Conservation (phyloP, 192 early-diverging fungal genomes). For the Fimicolochytrium jonesii region DNA sequence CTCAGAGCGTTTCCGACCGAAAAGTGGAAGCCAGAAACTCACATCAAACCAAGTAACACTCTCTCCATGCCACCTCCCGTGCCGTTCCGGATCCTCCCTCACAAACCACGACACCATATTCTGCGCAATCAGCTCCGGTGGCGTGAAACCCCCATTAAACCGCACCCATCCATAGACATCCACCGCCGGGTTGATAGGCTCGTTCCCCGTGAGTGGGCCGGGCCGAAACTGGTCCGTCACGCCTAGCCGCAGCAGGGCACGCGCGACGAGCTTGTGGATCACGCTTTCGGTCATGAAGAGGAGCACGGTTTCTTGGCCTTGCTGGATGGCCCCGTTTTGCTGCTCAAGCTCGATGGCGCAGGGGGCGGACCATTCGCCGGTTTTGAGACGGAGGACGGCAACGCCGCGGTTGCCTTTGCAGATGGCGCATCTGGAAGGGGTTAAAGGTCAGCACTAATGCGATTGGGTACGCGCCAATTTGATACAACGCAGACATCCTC, state of each 20-base stretch:
- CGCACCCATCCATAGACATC: constrained; percentile 48
- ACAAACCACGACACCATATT: constrained; percentile 52
- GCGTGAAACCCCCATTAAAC: constrained; percentile 48
- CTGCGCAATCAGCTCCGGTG: constrained; percentile 29
- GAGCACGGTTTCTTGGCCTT: constrained; percentile 43
- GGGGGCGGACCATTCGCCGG: constrained; percentile 56
- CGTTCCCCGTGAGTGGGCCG: constrained; percentile 31
- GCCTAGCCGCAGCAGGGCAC: constrained; percentile 35
- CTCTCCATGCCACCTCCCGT: constrained; percentile 48
- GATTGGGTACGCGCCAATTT: too few relatives aligned
- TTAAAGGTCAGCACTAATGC: not conserved
- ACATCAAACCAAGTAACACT: constrained; percentile 56
- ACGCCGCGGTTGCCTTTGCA: constrained; percentile 38
- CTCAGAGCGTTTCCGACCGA: too few relatives aligned
- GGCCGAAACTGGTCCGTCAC: constrained; percentile 44
- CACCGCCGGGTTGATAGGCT: constrained; percentile 27
- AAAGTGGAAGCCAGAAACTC: too few relatives aligned
- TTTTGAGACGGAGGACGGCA: constrained; percentile 46
- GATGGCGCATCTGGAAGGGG: constrained; percentile 27
- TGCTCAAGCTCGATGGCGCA: constrained; percentile 49
- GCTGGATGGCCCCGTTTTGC: constrained; percentile 35
- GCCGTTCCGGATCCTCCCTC: constrained; percentile 43
- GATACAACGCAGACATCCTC: too few relatives aligned
- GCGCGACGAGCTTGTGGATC: constrained; percentile 39
- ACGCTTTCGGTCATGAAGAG: constrained; percentile 49